Evolutionary conservation across 108 stramenopile genomes (phyloP).

Genomic region (Pelagomonas calceolata): DNA sequence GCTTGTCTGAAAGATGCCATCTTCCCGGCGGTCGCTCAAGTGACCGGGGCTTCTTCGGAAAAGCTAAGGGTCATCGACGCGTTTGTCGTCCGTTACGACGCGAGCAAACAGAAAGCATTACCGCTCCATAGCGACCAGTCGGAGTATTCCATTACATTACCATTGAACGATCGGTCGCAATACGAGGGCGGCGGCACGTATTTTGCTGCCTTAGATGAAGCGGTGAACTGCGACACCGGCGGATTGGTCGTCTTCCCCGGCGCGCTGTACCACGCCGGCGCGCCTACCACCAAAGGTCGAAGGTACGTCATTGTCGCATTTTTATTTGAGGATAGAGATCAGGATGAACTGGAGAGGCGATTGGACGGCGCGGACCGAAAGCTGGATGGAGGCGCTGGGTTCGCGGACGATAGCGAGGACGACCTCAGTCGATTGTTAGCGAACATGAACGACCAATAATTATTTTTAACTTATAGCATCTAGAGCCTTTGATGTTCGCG

Average conservation of each 20-base stretch:
- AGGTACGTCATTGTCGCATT: constrained; percentile 29
- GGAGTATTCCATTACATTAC: constrained; percentile 70
- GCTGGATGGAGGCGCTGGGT: too few species aligned
- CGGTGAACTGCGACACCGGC: constrained; percentile 17
- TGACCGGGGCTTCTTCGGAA: constrained; percentile 26
- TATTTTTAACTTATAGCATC: too few species aligned
- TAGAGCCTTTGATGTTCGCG: too few species aligned
- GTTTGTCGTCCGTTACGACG: constrained; percentile 74
- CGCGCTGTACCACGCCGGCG: constrained; percentile 18
- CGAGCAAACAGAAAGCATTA: constrained; percentile 49
- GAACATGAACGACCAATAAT: too few species aligned
- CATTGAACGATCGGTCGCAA: constrained; percentile 51
- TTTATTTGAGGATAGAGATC: not conserved
- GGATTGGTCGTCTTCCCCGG: constrained; percentile 18
- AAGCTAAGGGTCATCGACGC: constrained; percentile 67
- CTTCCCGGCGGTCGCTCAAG: constrained; percentile 39
- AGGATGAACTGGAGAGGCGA: too few species aligned
- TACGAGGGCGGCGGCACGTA: constrained; percentile 76
- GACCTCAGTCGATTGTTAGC: too few species aligned
- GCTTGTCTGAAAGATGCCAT: not conserved
- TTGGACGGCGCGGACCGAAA: too few species aligned
- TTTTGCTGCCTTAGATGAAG: constrained; percentile 30
- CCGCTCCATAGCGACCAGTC: constrained; percentile 82
- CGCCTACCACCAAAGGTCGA: constrained; percentile 13
- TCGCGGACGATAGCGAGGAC: too few species aligned